Evolutionary conservation across 164 flowering plant genomes (phyloP).

Genomic region (Macadamia integrifolia): DNA sequence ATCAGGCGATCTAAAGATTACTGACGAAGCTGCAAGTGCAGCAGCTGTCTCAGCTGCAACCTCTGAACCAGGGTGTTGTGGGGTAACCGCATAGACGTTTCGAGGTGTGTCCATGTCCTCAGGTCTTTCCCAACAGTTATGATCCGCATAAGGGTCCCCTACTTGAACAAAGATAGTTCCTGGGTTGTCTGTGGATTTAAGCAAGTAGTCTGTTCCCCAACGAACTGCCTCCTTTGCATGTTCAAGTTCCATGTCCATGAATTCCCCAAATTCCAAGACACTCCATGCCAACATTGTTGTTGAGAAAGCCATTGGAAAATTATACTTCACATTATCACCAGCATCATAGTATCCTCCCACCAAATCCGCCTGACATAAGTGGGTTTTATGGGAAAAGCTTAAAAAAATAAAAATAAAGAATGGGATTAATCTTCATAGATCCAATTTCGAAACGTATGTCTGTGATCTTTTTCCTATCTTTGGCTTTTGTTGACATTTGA

Average conservation of each 20-base stretch:
- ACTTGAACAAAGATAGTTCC: constrained; percentile 38
- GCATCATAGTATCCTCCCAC: constrained; percentile 49
- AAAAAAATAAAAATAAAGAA: no score
- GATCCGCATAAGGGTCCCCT: constrained; percentile 40
- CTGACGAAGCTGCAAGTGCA: constrained; percentile 43
- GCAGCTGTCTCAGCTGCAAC: constrained; percentile 52
- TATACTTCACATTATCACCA: constrained; percentile 40
- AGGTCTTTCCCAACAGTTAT: constrained; percentile 52
- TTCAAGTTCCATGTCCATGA: constrained; percentile 26
- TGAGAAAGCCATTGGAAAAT: constrained; percentile 48
- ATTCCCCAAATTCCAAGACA: constrained; percentile 36
- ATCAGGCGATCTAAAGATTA: constrained; percentile 30
- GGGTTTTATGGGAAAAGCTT: no score
- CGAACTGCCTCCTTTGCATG: constrained; percentile 30
- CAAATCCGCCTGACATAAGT: constrained; percentile 22
- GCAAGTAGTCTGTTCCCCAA: constrained; percentile 42
- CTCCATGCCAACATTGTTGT: constrained; percentile 45
- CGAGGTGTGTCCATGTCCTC: constrained; percentile 20
- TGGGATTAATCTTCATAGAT: no score
- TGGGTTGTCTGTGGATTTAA: constrained; percentile 29
- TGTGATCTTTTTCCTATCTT: no score
- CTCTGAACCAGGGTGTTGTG: constrained; percentile 30
- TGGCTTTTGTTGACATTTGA: no score
- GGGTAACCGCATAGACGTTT: not conserved
- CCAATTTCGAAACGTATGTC: no score